Evolutionary conservation across 441 rosid species (phyloP).

Genomic region (Populus hybrid): DNA sequence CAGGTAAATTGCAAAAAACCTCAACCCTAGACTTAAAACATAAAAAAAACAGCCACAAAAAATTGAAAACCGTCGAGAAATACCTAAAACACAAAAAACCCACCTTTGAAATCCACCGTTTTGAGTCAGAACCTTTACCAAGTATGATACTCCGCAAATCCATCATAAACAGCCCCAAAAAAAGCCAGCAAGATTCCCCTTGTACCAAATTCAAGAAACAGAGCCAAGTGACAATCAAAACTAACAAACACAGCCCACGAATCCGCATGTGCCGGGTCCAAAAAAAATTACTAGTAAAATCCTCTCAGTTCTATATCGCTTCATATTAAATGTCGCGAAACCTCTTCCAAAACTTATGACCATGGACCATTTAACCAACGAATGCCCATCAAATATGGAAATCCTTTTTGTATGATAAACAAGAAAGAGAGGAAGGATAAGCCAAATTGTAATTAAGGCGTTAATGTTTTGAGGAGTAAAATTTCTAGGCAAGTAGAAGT

Average conservation of each 20-base stretch:
- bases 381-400: background rate
- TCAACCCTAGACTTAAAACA: conserved; percentile 42
- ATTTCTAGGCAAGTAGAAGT: background rate
- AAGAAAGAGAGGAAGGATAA: background rate
- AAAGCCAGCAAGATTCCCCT: conserved; percentile 21
- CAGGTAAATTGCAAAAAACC: conserved; percentile 34
- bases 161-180: conserved; percentile 28
- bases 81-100: conserved; percentile 43
- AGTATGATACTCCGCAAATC: conserved; percentile 36
- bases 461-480: background rate
- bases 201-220: conserved; percentile 27
- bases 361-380: background rate
- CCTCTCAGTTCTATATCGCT: background rate
- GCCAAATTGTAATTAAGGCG: background rate
- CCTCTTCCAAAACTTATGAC: background rate
- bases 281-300: background rate
- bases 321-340: conserved; percentile 1
- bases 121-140: conserved; percentile 32
- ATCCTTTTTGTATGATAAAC: background rate
- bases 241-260: conserved; percentile 25
- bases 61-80: conserved; percentile 33
- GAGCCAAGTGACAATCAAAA: conserved; percentile 29
- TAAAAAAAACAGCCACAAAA: conserved; percentile 41
- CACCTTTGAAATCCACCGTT: conserved; percentile 37
- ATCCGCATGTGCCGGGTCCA: conserved; percentile 30